Base-by-base conservation (phyloP, 768 basidiomycete genomes). In the Podaxis sp. region DNA sequence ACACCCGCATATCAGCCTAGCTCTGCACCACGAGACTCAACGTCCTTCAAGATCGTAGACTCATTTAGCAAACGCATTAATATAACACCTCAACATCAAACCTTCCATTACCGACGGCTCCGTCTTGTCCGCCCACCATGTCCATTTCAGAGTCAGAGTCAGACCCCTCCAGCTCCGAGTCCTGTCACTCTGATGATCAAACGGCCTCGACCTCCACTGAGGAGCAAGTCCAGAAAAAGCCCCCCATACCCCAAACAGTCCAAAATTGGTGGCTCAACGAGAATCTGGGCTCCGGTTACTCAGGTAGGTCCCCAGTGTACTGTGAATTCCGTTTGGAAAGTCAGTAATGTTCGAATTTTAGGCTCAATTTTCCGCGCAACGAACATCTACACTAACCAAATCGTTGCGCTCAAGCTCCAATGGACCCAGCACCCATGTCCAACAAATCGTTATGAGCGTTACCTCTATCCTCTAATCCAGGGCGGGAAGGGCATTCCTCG, bases 321-420 rank as follows among this genome's bases (percentile, higher is more conserved):
- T 28, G 33, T 17, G 10, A 20, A 24, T 58, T 20, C 28, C 15
- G 12, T 22, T 51, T 13, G 2, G 2, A 24, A 28, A 46, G 33
- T 36, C 12, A 30, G 30, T 24, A 51, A n/a, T 20, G 56, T 2
- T 17, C 11, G 2, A 41, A 26, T 50, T 44, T 26, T 65, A 91
- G 90, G 91, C 44, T 85, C 87, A 17, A 92, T 91, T 62, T 92
- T 80, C 68, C 79, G 82, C 22, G 90, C 91, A 0, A 71, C 68
- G 13, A 74, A 93, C 66, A 65, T 91, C 1, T 78, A 85, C 68
- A 87, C 76, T 2, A 76, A 79, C 20, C 79, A 87, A 48, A 71
- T 80, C n/a, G 88, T 89, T 46, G 90, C 90, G 2, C 79, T 93
- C 58, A 93, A 93, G 71, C 76, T 93, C 10, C 90, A 93, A 72